A percentile compares a stretch with the other conserved stretches of the same genome.
phyloP scores from a whole-genome alignment of 2,329 filamentous ascomycete species.

The Colletotrichum acutatum region DNA sequence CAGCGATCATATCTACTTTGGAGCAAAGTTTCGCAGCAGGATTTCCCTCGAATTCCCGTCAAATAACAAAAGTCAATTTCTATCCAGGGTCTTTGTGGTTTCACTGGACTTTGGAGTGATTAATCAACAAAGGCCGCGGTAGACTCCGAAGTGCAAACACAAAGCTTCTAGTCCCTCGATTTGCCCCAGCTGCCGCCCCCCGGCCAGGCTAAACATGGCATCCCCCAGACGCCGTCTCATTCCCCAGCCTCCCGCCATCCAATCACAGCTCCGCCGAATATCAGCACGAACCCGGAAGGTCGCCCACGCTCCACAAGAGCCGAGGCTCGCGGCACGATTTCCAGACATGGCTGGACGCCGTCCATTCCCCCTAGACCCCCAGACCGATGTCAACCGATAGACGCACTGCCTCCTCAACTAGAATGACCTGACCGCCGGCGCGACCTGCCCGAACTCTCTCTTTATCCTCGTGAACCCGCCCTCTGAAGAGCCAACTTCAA shows the following conservation, averaged over 20 bases:
- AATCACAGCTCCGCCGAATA: slow-evolving; percentile 30
- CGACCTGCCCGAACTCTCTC: neutral
- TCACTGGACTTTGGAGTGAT: neutral
- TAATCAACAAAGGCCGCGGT: neutral
- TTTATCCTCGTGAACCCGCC: neutral
- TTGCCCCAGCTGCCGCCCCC: neutral
- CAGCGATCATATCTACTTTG: neutral
- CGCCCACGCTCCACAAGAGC: slow-evolving; percentile 27
- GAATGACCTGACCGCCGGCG: neutral
- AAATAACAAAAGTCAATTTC: neutral
- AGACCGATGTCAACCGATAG: slow-evolving; percentile 30
- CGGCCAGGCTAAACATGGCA: neutral
- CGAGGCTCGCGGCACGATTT: slow-evolving; percentile 30
- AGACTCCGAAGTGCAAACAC: neutral
- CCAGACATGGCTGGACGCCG: slow-evolving; percentile 22
- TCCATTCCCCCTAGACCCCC: slow-evolving; percentile 8
- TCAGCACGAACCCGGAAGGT: slow-evolving; percentile 29
- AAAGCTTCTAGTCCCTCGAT: neutral
- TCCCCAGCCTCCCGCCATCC: slow-evolving; percentile 17
- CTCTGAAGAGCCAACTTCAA: neutral
- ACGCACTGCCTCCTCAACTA: neutral
- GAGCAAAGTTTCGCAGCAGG: neutral
- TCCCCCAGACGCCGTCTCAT: slow-evolving; percentile 25
- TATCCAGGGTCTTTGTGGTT: neutral
- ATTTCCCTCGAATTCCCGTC: neutral